phyloP scores from a whole-genome alignment of 140 eudicot genomes.

The Senecio squalidus region DNA sequence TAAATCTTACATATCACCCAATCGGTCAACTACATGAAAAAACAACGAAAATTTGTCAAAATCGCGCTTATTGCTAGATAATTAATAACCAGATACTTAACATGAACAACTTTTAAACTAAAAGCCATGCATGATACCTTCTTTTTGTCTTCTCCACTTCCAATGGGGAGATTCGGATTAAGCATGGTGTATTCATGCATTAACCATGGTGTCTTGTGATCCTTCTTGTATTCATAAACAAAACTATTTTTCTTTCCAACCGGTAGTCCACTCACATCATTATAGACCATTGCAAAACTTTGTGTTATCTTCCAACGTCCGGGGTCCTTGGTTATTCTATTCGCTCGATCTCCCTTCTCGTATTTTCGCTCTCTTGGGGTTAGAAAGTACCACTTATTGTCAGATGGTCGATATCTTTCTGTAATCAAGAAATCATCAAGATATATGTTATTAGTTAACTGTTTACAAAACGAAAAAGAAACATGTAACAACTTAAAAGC shows the following conservation, averaged over 20 bases:
- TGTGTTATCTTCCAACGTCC: slow-evolving; percentile 6
- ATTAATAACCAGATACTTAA: background rate
- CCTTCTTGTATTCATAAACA: background rate
- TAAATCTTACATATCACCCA: slow-evolving; percentile 4
- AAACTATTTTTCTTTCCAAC: slow-evolving; percentile 4
- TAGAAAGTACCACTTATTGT: slow-evolving; percentile 16
- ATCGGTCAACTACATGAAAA: background rate
- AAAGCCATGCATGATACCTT: background rate
- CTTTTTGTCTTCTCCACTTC: background rate
- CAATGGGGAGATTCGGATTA: background rate
- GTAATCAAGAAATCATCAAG: background rate
- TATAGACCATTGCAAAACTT: background rate
- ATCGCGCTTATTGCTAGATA: background rate
- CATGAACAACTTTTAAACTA: background rate
- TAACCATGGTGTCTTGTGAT: background rate
- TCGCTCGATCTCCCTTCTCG: background rate
- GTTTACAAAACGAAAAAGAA: no score
- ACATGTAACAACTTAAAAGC: no score
- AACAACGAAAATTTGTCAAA: background rate
- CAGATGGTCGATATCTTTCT: background rate
- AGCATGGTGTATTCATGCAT: slow-evolving; percentile 14
- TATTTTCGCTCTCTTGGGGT: slow-evolving; percentile 8
- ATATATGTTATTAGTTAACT: background rate
- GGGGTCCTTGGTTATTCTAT: background rate
- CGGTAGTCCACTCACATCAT: background rate